A percentile compares a stretch with the other conserved stretches of the same genome.
Conservation (phyloP, 2,329 filamentous ascomycete species). For the Neofusicoccum parvum region DNA sequence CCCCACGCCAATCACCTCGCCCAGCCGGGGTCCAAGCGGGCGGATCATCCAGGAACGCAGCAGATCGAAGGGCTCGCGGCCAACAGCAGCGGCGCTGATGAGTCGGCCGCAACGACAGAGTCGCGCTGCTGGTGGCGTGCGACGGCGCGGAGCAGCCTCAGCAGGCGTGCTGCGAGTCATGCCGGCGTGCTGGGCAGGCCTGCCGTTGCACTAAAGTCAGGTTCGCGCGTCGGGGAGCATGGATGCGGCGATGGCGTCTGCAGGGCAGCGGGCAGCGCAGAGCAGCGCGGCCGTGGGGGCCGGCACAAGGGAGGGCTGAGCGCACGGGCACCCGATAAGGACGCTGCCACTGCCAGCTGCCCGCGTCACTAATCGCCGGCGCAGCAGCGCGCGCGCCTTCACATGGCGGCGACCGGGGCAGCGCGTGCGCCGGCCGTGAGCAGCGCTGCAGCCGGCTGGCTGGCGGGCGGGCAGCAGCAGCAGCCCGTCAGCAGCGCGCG, state of each 20-base stretch:
- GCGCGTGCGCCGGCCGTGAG: too few species aligned
- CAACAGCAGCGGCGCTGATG: background rate
- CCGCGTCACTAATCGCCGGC: background rate
- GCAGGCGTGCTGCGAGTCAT: slow-evolving; percentile 1
- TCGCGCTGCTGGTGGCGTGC: slow-evolving; percentile 7
- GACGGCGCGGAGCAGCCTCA: background rate
- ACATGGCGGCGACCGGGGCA: too few species aligned
- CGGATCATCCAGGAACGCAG: slow-evolving; percentile 16
- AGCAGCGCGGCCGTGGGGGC: slow-evolving; percentile 9
- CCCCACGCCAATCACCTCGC: slow-evolving; percentile 11
- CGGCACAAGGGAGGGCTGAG: background rate
- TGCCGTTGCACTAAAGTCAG: slow-evolving; percentile 17
- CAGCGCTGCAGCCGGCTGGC: too few species aligned
- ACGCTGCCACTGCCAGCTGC: background rate
- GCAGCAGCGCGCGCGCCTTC: background rate
- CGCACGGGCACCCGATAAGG: background rate
- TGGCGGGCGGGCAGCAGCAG: too few species aligned
- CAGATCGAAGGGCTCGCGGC: background rate
- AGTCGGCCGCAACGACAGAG: background rate
- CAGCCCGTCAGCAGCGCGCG: too few species aligned
- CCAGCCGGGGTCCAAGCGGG: slow-evolving; percentile 13
- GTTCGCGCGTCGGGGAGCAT: slow-evolving; percentile 3
- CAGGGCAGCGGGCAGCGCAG: background rate
- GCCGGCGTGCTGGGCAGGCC: background rate
- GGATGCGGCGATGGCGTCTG: slow-evolving; percentile 1